Evolutionary conservation across 345 rosid genomes (phyloP).

Genomic region (Eutrema yunnanense): DNA sequence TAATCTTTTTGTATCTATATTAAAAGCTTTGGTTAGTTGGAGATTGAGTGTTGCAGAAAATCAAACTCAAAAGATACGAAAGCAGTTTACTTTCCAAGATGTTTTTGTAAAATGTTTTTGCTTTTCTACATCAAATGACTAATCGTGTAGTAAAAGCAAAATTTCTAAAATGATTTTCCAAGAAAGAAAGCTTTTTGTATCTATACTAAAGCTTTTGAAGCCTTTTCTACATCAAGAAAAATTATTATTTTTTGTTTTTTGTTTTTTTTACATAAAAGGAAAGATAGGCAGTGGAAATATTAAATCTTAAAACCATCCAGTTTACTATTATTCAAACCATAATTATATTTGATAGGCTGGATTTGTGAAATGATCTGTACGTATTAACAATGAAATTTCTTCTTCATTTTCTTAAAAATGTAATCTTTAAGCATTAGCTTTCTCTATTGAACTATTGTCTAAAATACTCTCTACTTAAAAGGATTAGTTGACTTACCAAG

Average conservation of each 20-base stretch:
- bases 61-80: neutral
- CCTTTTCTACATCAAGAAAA: neutral
- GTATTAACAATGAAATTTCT: neutral
- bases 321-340: neutral
- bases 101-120: no score
- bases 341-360: neutral
- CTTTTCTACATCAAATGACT: no score
- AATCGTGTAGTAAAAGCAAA: no score
- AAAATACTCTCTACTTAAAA: neutral
- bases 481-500: slow-evolving; percentile 7
- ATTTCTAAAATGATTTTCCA: no score
- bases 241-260: no score
- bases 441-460: neutral
- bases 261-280: neutral
- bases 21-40: neutral
- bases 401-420: neutral
- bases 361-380: neutral
- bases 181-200: no score
- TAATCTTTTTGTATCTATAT: neutral
- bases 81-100: neutral
- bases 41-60: neutral
- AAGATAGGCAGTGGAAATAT: neutral
- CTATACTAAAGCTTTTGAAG: no score
- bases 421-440: neutral
- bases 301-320: neutral